Base-by-base conservation (phyloP, 441 rosid genomes). In the Oxalis stricta region DNA sequence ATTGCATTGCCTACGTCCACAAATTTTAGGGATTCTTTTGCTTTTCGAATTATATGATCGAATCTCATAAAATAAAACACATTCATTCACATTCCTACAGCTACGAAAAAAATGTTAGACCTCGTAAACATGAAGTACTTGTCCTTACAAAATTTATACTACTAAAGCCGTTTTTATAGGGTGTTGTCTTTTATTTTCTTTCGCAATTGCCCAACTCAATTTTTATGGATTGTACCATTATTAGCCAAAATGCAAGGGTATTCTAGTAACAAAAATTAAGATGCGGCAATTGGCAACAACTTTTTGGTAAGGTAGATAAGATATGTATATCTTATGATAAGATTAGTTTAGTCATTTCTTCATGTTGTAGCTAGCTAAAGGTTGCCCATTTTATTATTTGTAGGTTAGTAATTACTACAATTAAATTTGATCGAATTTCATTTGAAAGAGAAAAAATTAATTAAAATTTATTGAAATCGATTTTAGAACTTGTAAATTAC, bases 41-140 rank as follows among this genome's bases (percentile, higher is more conserved):
- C n/a, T n/a, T n/a, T n/a, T n/a, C n/a, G n/a, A n/a, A n/a, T n/a
- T n/a, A n/a, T n/a, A n/a, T n/a, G n/a, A n/a, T n/a, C n/a, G n/a
- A n/a, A n/a, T n/a, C n/a, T n/a, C n/a, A n/a, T n/a, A n/a, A n/a
- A n/a, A n/a, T n/a, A n/a, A n/a, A n/a, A n/a, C n/a, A n/a, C n/a
- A n/a, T n/a, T n/a, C n/a, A n/a, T n/a, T n/a, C n/a, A n/a, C n/a
- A n/a, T n/a, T n/a, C n/a, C n/a, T n/a, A 18, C 32, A 2, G 17
- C 8, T 28, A 30, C 28, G 44, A 19, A 12, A 28, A 31, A 3
- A 34, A 41, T 50, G 39, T 31, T 16, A 37, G 7, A 8, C 51
- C 52, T 20, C 56, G 62, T 63, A 46, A 52, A 68, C n/a, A n/a
- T 68, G 71, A 57, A 52, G 72, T 59, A 55, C 66, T 66, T 68